Evolutionary conservation across 768 basidiomycete genomes (phyloP), one percentile per base, ranked within the genome.

Genomic region (Tricholoma saponaceum): DNA sequence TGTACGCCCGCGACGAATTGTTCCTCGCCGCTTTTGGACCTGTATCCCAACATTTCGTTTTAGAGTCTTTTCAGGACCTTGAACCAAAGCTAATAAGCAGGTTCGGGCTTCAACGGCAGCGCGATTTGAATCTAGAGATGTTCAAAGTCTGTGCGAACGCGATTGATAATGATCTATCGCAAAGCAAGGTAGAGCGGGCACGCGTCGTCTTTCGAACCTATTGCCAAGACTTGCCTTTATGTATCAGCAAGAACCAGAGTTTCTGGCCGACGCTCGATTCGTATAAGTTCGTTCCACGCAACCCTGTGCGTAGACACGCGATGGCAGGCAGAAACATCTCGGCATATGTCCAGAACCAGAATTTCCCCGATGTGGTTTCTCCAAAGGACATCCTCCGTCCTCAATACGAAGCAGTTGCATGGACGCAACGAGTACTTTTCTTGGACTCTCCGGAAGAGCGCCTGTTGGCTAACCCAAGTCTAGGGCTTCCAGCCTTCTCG

Each of bases 371-470:
- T 1, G 56, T 81, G 10, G 74, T 80, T 4, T 62, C 74, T 0
- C 80, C 81, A 0, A 61, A 43, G 4, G 58, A 79, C 43, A 58
- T 80, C 1, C 69, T 81, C 7, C 72, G 69, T 30, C 46, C 65
- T 14, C 68, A 76, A 30, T 73, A 69, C 51, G 73, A 76, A 60
- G 55, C 73, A 0, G 68, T 83, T 9, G 75, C 75, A 5, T 83
- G 82, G 82, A 79, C 78, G 5, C 81, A 83, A 54, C 66, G 79
- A 18, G 79, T 70, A 1, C 54, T 67, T 14, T 73, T 76, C 32
- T 44, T 57, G 1, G 47, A 65, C n/a, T n/a, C n/a, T n/a, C n/a
- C n/a, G n/a, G n/a, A n/a, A n/a, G n/a, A n/a, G n/a, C n/a, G n/a
- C n/a, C n/a, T n/a, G n/a, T n/a, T n/a, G n/a, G n/a, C n/a, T n/a